Percentiles rank a stretch among this genome's conserved stretches.
These are phyloP conservation scores for Ceratobasidium sp. DNA, from an alignment of 1,284 basidiomycete genomes.

Conservation along the genomic window DNA sequence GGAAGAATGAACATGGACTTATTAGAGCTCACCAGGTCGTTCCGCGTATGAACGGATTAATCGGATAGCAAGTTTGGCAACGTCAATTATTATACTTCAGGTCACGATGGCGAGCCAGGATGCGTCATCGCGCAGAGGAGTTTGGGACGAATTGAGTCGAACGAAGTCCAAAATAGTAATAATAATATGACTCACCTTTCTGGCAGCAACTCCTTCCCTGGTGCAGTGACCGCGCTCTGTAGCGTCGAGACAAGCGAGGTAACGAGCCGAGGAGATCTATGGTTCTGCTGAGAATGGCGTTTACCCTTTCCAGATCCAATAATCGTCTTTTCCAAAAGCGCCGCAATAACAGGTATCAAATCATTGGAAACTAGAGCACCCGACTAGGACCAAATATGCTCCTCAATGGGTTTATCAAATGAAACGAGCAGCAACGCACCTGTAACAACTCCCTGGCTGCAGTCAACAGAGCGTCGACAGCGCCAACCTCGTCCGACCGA, in stretches of 20 bases:
- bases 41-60: slow-evolving; percentile 6
- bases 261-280: background rate
- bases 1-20: too few relatives aligned
- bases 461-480: slow-evolving; percentile 23
- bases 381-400: background rate
- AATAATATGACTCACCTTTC: background rate
- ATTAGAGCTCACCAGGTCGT: slow-evolving; percentile 10
- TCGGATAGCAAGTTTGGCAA: slow-evolving; percentile 18
- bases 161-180: background rate
- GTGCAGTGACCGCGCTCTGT: background rate
- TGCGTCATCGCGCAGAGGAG: background rate
- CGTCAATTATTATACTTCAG: background rate
- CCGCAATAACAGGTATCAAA: slow-evolving; percentile 1
- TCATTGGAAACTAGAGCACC: background rate
- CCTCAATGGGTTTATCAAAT: background rate
- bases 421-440: background rate
- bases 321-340: slow-evolving; percentile 28
- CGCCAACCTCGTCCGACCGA: slow-evolving; percentile 17
- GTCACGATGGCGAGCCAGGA: background rate
- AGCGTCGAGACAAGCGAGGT: slow-evolving; percentile 18
- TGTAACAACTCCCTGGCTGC: slow-evolving; percentile 22
- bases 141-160: background rate
- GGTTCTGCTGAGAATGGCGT: background rate
- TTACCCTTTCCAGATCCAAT: background rate
- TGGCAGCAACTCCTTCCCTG: background rate